Evolutionary conservation across 2,329 filamentous ascomycete species (phyloP).

Genomic region (Colletotrichum cuscutae): DNA sequence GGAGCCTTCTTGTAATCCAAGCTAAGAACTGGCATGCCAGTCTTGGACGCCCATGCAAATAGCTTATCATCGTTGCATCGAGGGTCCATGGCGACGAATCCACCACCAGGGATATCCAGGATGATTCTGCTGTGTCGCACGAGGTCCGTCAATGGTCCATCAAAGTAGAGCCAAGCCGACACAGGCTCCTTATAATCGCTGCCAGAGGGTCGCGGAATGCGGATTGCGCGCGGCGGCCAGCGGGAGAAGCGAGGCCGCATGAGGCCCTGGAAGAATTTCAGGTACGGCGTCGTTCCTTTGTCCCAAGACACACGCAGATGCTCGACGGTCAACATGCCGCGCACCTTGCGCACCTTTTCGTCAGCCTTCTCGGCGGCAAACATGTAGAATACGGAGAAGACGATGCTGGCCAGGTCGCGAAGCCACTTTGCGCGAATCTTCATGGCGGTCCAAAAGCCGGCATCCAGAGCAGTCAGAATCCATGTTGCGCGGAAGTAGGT

Average conservation of each 20-base stretch:
- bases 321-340: constrained; percentile 87
- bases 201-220: constrained; percentile 81
- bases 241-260: constrained; percentile 82
- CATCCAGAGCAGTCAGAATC: constrained; percentile 93
- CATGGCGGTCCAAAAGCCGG: constrained; percentile 99
- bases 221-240: constrained; percentile 83
- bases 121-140: constrained; percentile 82
- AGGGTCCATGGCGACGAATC: constrained; percentile 98
- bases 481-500: constrained; percentile 97
- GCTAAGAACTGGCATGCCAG: constrained; percentile 88
- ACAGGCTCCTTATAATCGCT: constrained; percentile 89
- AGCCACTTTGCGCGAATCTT: constrained; percentile 82
- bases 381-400: constrained; percentile 91
- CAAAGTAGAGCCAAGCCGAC: constrained; percentile 91
- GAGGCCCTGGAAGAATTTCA: constrained; percentile 77
- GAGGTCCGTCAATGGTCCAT: constrained; percentile 83
- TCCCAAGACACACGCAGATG: constrained; percentile 96
- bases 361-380: constrained; percentile 94
- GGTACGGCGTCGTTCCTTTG: constrained; percentile 89
- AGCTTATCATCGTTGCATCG: constrained; percentile 94
- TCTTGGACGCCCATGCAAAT: constrained; percentile 89
- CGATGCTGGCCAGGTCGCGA: constrained; percentile 82
- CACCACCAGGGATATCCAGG: constrained; percentile 91
- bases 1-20: constrained; percentile 79
- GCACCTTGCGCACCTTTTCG: constrained; percentile 93